Evolutionary conservation across 345 rosid species (phyloP).

Genomic region (Hypericum perforatum): DNA sequence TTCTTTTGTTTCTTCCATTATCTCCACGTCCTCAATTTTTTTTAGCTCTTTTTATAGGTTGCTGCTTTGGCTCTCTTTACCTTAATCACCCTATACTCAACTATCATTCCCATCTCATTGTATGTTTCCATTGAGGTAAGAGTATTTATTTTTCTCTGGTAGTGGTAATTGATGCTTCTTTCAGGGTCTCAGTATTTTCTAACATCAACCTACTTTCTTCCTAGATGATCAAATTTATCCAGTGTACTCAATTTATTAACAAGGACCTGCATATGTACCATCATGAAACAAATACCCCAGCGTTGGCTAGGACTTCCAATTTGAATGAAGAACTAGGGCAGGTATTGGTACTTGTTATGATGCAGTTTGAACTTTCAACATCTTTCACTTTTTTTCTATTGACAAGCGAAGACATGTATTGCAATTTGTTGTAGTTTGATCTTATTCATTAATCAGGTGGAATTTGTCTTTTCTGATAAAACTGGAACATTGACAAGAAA

Average conservation of each 20-base stretch:
- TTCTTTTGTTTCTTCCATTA: background rate
- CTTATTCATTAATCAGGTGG: constrained; percentile 55
- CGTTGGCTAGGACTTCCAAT: constrained; percentile 93
- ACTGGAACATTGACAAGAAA: constrained; percentile 98
- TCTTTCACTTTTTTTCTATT: background rate
- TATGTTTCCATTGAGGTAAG: constrained; percentile 97
- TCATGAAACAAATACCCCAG: constrained; percentile 84
- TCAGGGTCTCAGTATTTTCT: background rate
- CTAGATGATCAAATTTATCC: constrained; percentile 97
- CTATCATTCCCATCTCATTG: constrained; percentile 92
- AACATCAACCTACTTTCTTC: constrained; percentile 10
- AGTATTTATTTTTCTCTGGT: constrained; percentile 9
- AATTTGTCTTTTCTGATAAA: constrained; percentile 95
- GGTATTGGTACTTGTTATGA: constrained; percentile 29
- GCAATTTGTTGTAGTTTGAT: background rate
- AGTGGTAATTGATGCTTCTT: background rate
- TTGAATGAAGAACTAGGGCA: constrained; percentile 99
- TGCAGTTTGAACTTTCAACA: constrained; percentile 3
- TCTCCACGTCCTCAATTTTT: constrained; percentile 3
- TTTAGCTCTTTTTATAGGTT: constrained; percentile 46
- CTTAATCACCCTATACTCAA: constrained; percentile 82
- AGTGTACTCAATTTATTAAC: constrained; percentile 92
- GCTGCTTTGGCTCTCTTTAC: constrained; percentile 69
- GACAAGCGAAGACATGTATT: too few relatives aligned
- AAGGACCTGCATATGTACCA: constrained; percentile 89